Percentiles rank a stretch among this genome's conserved stretches.
Evolutionary conservation across 805 yeast genomes (phyloP).

Genomic region (Myxozyma kluyveri): DNA sequence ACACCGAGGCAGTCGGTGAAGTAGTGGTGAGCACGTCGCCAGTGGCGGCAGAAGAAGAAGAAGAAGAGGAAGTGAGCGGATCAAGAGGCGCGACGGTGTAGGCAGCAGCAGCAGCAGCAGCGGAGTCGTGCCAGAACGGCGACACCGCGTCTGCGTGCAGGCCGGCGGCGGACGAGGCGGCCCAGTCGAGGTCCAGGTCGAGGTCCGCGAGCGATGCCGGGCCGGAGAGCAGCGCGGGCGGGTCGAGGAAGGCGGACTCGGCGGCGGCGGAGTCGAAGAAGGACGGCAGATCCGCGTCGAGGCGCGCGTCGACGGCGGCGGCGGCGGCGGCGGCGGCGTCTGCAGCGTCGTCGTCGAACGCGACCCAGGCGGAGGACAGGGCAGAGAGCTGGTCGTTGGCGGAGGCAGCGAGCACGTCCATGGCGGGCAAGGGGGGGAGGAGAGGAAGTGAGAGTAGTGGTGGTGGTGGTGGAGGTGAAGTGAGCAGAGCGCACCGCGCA

Average conservation of each 20-base stretch:
- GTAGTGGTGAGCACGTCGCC: neutral
- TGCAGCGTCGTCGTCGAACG: slow-evolving; percentile 26
- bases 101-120: slow-evolving; percentile 12
- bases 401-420: slow-evolving; percentile 3
- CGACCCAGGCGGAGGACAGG: slow-evolving; percentile 24
- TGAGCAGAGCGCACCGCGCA: neutral
- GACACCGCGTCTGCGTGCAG: neutral
- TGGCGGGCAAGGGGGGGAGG: neutral
- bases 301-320: neutral
- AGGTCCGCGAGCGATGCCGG: slow-evolving; percentile 8
- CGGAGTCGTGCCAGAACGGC: slow-evolving; percentile 6
- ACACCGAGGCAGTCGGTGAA: too few relatives aligned
- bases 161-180: neutral
- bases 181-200: slow-evolving; percentile 2
- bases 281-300: slow-evolving; percentile 16
- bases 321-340: slow-evolving; percentile 4
- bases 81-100: slow-evolving; percentile 6
- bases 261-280: slow-evolving; percentile 20
- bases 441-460: neutral
- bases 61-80: neutral
- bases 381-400: too few relatives aligned
- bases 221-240: neutral
- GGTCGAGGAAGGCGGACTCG: slow-evolving; percentile 1
- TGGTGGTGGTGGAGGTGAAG: neutral
- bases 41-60: slow-evolving; percentile 6